A percentile compares a stretch with the other conserved stretches of the same genome.
phyloP scores from a whole-genome alignment of 805 yeast genomes.

The Kluyveromyces nonfermentans region DNA sequence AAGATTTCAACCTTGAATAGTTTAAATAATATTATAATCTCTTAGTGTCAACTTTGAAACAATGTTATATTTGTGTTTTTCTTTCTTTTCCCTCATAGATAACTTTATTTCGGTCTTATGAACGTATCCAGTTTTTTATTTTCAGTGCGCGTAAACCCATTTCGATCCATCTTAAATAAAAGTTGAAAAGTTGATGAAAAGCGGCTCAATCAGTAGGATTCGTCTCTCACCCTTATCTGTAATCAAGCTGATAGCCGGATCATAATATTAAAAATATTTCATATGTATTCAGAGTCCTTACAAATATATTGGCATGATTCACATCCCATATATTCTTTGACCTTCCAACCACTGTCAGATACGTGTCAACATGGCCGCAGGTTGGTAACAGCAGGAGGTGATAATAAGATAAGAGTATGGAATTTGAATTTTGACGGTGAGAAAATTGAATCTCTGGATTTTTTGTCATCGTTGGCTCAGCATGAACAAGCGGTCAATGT shows the following conservation, averaged over 20 bases:
- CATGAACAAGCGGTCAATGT: conserved; percentile 94
- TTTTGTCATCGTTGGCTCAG: conserved; percentile 69
- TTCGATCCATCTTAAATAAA: neutral
- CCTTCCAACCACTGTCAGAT: conserved; percentile 43
- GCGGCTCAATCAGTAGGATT: too few species aligned
- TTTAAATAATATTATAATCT: neutral
- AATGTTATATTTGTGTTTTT: too few species aligned
- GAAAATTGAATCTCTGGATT: conserved; percentile 46
- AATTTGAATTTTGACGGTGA: conserved; percentile 19
- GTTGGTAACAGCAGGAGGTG: conserved; percentile 90
- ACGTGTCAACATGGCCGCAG: conserved; percentile 30
- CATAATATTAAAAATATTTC: neutral
- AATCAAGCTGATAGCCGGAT: neutral
- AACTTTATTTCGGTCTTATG: too few species aligned
- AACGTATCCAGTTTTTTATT: too few species aligned
- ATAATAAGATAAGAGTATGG: conserved; percentile 73
- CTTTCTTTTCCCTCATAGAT: too few species aligned
- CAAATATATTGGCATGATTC: conserved; percentile 42
- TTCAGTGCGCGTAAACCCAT: neutral
- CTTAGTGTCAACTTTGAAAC: neutral
- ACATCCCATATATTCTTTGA: conserved; percentile 62
- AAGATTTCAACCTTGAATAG: neutral
- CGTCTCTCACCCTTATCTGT: neutral
- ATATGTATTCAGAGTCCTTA: conserved; percentile 10
- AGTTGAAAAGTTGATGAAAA: too few species aligned